Conservation (phyloP, 257 asterid genomes). For the Leonotis leonurus region DNA sequence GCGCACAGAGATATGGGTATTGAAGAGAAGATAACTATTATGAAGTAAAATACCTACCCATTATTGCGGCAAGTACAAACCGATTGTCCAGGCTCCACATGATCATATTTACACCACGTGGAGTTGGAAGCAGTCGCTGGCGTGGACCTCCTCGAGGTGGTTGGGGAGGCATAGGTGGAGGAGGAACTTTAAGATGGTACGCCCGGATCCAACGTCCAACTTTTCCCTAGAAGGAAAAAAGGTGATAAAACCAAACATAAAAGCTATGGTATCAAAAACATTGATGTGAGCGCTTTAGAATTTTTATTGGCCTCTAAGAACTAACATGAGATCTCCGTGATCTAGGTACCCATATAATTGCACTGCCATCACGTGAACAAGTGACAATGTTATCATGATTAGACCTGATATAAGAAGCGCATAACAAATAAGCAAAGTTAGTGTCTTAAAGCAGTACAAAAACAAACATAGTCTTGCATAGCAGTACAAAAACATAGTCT, state of each 20-base stretch:
- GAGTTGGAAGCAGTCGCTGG: slow-evolving; percentile 87
- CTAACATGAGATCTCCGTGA: slow-evolving; percentile 80
- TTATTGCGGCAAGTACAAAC: slow-evolving; percentile 95
- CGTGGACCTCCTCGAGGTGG: slow-evolving; percentile 97
- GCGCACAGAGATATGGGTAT: neutral
- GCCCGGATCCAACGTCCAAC: slow-evolving; percentile 85
- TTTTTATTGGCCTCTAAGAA: slow-evolving; percentile 23
- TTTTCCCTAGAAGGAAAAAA: slow-evolving; percentile 41
- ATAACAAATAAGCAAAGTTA: slow-evolving; percentile 10
- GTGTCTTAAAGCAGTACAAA: slow-evolving; percentile 4
- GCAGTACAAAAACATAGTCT: neutral
- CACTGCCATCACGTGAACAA: slow-evolving; percentile 99
- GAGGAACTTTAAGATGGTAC: slow-evolving; percentile 96
- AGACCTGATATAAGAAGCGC: slow-evolving; percentile 45
- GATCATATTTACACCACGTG: slow-evolving; percentile 96
- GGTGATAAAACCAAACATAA: neutral
- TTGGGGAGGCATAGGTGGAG: slow-evolving; percentile 85
- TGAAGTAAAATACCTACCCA: slow-evolving; percentile 76
- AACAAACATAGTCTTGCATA: slow-evolving; percentile 6
- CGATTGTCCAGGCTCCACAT: slow-evolving; percentile 94
- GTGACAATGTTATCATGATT: slow-evolving; percentile 86
- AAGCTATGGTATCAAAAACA: neutral
- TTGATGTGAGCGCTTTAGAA: slow-evolving; percentile 5
- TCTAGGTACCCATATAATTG: slow-evolving; percentile 91
- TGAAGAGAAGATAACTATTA: neutral